Conservation (phyloP, 2,329 filamentous ascomycete species). For the Pleomassaria siparia region DNA sequence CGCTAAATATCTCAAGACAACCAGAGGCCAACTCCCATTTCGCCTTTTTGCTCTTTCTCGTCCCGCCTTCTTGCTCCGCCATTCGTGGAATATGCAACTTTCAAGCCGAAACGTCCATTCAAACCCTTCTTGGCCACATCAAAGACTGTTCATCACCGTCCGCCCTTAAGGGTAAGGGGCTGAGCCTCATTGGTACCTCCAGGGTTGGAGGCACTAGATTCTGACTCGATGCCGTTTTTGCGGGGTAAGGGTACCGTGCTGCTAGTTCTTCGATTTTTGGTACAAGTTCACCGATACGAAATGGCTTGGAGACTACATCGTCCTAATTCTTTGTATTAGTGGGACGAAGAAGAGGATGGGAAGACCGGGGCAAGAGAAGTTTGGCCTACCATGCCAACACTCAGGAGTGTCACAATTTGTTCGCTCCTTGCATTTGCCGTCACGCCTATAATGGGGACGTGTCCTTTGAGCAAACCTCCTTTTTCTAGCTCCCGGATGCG, state of each 20-base stretch:
- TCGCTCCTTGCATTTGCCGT: conserved; percentile 45
- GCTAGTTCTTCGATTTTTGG: conserved; percentile 55
- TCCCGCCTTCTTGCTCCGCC: too few relatives aligned
- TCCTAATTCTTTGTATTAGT: conserved; percentile 37
- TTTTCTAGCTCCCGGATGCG: conserved; percentile 41
- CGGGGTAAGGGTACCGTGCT: conserved; percentile 15
- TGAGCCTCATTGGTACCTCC: not conserved
- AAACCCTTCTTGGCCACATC: not conserved
- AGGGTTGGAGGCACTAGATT: not conserved
- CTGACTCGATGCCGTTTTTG: too few relatives aligned
- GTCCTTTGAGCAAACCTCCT: conserved; percentile 33
- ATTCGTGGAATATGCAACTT: too few relatives aligned
- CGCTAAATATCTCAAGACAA: not conserved
- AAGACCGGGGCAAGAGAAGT: not conserved
- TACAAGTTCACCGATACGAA: conserved; percentile 52
- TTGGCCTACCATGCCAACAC: conserved; percentile 39
- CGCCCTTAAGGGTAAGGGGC: not conserved
- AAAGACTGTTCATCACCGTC: not conserved
- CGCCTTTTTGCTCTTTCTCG: too few relatives aligned
- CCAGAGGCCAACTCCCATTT: too few relatives aligned
- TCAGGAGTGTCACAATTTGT: conserved; percentile 43
- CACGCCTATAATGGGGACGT: conserved; percentile 46
- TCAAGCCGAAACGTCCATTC: too few relatives aligned
- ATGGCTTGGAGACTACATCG: conserved; percentile 54
- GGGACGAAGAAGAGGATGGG: not conserved